Conservation (phyloP, 352 stramenopile species). For the Phytopythium aichiense region DNA sequence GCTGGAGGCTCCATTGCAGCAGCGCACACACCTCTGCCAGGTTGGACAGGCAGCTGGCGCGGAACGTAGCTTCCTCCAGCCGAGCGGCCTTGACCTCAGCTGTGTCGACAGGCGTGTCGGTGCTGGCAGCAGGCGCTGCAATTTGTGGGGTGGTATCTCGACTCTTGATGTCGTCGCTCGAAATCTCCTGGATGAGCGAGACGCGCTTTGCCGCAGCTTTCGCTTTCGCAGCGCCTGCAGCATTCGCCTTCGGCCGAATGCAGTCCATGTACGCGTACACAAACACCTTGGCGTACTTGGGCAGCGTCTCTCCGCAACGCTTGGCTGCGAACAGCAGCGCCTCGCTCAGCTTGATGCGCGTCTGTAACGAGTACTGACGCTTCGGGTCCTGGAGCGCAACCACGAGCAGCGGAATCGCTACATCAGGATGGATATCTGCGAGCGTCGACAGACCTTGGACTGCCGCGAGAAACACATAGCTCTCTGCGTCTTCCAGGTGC, state of each 20-base stretch:
- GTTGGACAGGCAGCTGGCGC: constrained; percentile 85
- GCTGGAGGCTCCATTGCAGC: constrained; percentile 67
- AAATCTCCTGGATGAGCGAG: constrained; percentile 58
- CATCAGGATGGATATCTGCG: constrained; percentile 49
- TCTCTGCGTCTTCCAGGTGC: constrained; percentile 67
- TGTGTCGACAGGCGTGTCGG: constrained; percentile 4
- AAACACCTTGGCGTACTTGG: constrained; percentile 65
- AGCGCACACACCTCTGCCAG: constrained; percentile 77
- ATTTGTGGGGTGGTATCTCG: not conserved
- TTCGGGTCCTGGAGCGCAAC: constrained; percentile 31
- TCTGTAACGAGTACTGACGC: constrained; percentile 41
- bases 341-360: constrained; percentile 83
- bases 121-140: not conserved
- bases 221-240: constrained; percentile 10
- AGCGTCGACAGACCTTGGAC: constrained; percentile 69
- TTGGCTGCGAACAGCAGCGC: constrained; percentile 75
- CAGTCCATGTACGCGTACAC: constrained; percentile 81
- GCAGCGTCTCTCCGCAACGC: constrained; percentile 68
- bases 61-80: constrained; percentile 54
- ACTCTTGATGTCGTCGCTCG: constrained; percentile 5
- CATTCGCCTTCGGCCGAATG: constrained; percentile 38
- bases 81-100: constrained; percentile 16
- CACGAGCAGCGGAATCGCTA: constrained; percentile 69
- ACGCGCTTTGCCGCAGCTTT: constrained; percentile 23
- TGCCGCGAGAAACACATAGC: constrained; percentile 82